Evolutionary conservation across 768 basidiomycete species (phyloP).

Genomic region (Lactarius deliciosus): DNA sequence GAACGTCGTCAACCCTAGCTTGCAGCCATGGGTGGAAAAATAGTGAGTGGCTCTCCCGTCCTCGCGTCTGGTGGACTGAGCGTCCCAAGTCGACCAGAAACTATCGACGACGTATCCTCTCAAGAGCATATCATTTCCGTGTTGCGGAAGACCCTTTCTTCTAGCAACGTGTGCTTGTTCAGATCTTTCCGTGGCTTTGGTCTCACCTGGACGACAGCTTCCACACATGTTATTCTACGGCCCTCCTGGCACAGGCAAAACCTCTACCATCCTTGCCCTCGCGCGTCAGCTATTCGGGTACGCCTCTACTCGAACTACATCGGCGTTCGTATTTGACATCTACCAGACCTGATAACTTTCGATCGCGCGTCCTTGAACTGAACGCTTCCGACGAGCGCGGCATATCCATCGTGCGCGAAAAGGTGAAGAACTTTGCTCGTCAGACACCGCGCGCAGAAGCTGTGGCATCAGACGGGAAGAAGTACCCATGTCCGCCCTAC

Average conservation of each 20-base stretch:
- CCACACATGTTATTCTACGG: conserved; percentile 99
- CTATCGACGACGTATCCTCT: conserved; percentile 95
- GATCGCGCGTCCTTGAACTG: conserved; percentile 88
- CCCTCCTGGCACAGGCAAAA: conserved; percentile 98
- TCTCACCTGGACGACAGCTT: conserved; percentile 51
- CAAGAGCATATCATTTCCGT: conserved; percentile 97
- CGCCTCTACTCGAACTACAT: conserved; percentile 28
- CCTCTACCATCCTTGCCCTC: conserved; percentile 94
- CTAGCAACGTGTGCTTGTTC: conserved; percentile 71
- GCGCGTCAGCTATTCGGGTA: conserved; percentile 94
- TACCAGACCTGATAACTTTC: conserved; percentile 87
- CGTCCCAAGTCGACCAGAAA: conserved; percentile 79
- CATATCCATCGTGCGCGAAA: conserved; percentile 94
- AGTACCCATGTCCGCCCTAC: conserved; percentile 95
- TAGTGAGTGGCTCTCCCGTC: conserved; percentile 56
- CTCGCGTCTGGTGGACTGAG: not conserved
- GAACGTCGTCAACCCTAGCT: conserved; percentile 47
- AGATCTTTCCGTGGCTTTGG: conserved; percentile 4
- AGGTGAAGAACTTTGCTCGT: conserved; percentile 97
- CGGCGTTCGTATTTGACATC: not conserved
- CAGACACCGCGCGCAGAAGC: conserved; percentile 84
- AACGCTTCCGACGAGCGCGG: conserved; percentile 99
- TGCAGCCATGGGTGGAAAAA: conserved; percentile 98
- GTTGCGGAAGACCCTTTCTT: conserved; percentile 83
- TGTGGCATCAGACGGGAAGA: conserved; percentile 69